A percentile compares a stretch with the other conserved stretches of the same genome.
These are phyloP conservation scores for Penicillium paradoxum DNA, from an alignment of 495 filamentous ascomycete species.

Conservation along the genomic window DNA sequence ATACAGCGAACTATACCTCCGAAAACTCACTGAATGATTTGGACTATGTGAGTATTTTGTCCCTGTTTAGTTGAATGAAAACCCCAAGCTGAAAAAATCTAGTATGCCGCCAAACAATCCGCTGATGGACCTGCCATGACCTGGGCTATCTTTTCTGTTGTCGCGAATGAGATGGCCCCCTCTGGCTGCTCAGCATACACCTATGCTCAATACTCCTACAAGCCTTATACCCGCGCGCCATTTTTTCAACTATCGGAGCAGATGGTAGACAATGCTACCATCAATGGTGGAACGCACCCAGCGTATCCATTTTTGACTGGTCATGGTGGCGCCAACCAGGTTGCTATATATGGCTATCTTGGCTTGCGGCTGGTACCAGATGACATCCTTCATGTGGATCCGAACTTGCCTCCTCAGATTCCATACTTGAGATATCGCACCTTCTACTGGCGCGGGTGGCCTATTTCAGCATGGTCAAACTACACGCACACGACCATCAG, in stretches of 20 bases:
- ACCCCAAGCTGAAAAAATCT: neutral
- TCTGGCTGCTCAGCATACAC: slow-evolving; percentile 61
- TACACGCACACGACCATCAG: slow-evolving; percentile 60
- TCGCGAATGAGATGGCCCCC: slow-evolving; percentile 52
- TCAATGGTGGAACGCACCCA: slow-evolving; percentile 64
- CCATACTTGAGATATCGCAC: slow-evolving; percentile 57
- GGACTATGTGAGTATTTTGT: slow-evolving; percentile 44
- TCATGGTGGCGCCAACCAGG: slow-evolving; percentile 59
- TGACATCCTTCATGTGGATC: slow-evolving; percentile 50
- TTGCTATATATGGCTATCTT: slow-evolving; percentile 57
- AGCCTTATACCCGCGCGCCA: slow-evolving; percentile 46
- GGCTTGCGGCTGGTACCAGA: slow-evolving; percentile 53
- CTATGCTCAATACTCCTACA: slow-evolving; percentile 57
- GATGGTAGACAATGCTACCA: slow-evolving; percentile 55
- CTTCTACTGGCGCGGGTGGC: slow-evolving; percentile 66
- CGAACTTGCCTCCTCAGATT: slow-evolving; percentile 58
- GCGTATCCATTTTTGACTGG: slow-evolving; percentile 66
- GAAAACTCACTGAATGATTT: slow-evolving; percentile 50
- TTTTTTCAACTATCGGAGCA: slow-evolving; percentile 63
- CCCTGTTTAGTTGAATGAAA: no score
- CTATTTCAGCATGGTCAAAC: slow-evolving; percentile 58
- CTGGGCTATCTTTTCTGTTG: slow-evolving; percentile 59
- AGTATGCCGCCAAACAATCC: slow-evolving; percentile 61
- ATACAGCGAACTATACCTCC: slow-evolving; percentile 48
- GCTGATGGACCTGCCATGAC: slow-evolving; percentile 62